Base-by-base conservation (phyloP, 2,329 filamentous ascomycete species). In the Berkeleyomyces basicola region DNA sequence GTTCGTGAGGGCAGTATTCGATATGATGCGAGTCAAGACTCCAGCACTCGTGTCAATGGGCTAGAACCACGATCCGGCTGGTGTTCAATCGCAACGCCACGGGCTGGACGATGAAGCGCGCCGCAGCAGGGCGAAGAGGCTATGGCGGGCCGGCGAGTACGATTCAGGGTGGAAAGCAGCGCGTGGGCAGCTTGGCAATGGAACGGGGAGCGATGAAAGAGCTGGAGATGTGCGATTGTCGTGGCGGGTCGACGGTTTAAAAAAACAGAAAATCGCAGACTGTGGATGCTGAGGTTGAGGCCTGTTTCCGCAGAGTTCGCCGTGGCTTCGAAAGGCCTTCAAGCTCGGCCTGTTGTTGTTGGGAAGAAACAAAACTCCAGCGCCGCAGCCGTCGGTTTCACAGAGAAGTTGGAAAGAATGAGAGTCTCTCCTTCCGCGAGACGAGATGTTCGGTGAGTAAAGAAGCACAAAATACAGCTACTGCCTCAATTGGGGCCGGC, bases 401-500 rank as follows among this genome's bases (percentile, higher is more conserved):
- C 33, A 37, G n/a, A 2, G 10, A 59, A 43, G 33, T 36, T n/a
- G 40, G 58, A 59, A 46, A 16, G 58, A 59, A 37, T 16, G 23
- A 46, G 7, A n/a, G 16, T 14, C 16, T 46, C 42, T 46, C 42
- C 10, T 44, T 59, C 58, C 36, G 58, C 31, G 36, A 31, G 58
- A 59, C 46, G 46, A 37, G 58, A 59, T 36, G 44, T 42, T 44
- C 33, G 6, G 14, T 43, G 11, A 33, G 23, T 37, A 43, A 47
- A 59, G 42, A 59, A 37, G 40, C 46, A 6, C 33, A 40, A 42
- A 43, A 14, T 46, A 44, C 36, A 16, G 43, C 44, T n/a, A 59
- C 42, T 59, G 16, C 42, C 57, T 59, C 69, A 69, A 67, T 70
- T 69, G 72, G 72, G 68, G 70, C 72, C 70, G 69, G 64, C 64